Percentiles rank a stretch among this genome's conserved stretches.
Conservation (phyloP, 2,329 filamentous ascomycete genomes). For the Knufia petricola region DNA sequence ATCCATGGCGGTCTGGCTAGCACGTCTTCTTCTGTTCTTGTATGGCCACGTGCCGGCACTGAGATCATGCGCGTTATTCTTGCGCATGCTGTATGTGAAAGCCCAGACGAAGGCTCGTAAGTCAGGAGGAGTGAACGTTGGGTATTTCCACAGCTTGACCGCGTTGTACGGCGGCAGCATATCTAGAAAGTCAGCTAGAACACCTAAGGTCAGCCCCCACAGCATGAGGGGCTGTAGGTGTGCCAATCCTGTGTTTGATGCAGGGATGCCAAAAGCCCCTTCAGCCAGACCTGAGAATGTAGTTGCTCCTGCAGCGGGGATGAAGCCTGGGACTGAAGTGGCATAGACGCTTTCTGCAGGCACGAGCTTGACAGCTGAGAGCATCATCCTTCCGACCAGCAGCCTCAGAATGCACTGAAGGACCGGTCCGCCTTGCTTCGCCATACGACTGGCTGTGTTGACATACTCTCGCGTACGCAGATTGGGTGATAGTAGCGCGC, state of each 20-base stretch:
- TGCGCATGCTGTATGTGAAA: conserved; percentile 49
- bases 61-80: conserved; percentile 36
- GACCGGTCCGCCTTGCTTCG: conserved; percentile 46
- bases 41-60: conserved; percentile 26
- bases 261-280: conserved; percentile 15
- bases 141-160: conserved; percentile 56
- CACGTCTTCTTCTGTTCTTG: conserved; percentile 21
- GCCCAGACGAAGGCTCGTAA: conserved; percentile 50
- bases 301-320: conserved; percentile 28
- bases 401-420: conserved; percentile 46
- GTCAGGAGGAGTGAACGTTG: conserved; percentile 57
- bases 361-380: conserved; percentile 53
- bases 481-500: conserved; percentile 49
- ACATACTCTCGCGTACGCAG: conserved; percentile 55
- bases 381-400: conserved; percentile 57
- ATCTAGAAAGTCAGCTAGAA: conserved; percentile 59
- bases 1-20: conserved; percentile 29
- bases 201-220: conserved; percentile 60
- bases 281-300: conserved; percentile 17
- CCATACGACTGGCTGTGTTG: conserved; percentile 53
- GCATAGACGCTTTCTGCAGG: conserved; percentile 54
- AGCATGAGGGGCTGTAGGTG: conserved; percentile 46
- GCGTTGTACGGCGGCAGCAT: conserved; percentile 55
- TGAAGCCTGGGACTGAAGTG: conserved; percentile 43
- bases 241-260: conserved; percentile 22